Conservation (phyloP, 2,329 filamentous ascomycete genomes). For the Eutypa lata region DNA sequence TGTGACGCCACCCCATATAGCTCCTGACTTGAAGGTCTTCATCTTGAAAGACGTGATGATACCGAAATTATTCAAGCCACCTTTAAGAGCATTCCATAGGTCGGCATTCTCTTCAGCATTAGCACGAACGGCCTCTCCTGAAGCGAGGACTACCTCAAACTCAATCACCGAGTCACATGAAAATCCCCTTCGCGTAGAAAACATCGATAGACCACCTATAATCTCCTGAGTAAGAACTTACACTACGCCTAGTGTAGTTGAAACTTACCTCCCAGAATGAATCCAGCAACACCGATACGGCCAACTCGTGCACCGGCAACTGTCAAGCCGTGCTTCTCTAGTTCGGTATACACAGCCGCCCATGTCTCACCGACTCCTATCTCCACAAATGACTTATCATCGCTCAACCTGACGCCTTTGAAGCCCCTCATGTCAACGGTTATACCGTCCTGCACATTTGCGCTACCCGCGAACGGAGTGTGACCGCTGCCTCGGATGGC, state of each 20-base stretch:
- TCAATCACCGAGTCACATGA: slow-evolving; percentile 16
- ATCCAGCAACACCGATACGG: slow-evolving; percentile 11
- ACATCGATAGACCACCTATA: slow-evolving; percentile 8
- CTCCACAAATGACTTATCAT: slow-evolving; percentile 8
- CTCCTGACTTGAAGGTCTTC: slow-evolving; percentile 6
- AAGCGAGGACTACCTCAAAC: slow-evolving; percentile 13
- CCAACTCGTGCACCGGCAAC: slow-evolving; percentile 10
- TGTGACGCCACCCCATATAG: slow-evolving; percentile 14
- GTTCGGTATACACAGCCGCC: slow-evolving; percentile 10
- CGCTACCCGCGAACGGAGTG: slow-evolving; percentile 11
- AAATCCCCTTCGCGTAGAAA: slow-evolving; percentile 11
- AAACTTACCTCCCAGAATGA: slow-evolving; percentile 9
- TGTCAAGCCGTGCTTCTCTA: slow-evolving; percentile 12
- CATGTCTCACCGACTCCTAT: slow-evolving; percentile 15
- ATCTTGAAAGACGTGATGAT: slow-evolving; percentile 14
- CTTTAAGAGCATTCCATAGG: slow-evolving; percentile 16
- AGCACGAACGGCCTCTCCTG: slow-evolving; percentile 9
- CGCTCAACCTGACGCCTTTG: slow-evolving; percentile 9
- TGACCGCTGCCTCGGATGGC: slow-evolving; percentile 15
- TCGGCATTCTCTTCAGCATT: slow-evolving; percentile 11
- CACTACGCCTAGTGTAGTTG: neutral
- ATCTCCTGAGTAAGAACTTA: neutral
- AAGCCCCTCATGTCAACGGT: slow-evolving; percentile 16
- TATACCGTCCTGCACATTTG: slow-evolving; percentile 16
- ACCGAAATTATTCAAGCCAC: slow-evolving; percentile 17